Conservation (phyloP, 2,329 filamentous ascomycete species). For the Pleoardoris graminearum region DNA sequence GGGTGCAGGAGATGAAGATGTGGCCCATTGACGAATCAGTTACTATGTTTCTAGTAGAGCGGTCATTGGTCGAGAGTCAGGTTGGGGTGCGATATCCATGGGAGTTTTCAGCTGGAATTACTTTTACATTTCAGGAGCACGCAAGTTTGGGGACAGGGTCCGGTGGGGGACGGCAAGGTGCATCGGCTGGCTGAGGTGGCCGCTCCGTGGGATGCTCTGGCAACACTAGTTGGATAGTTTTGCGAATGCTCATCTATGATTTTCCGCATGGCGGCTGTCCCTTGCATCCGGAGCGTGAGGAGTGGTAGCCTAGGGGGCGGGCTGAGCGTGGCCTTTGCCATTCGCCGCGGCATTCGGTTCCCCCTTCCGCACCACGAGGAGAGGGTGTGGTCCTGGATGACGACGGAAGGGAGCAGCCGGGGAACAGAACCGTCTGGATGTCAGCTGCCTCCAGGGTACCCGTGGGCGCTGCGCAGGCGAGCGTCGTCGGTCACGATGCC, state of each 20-base stretch:
- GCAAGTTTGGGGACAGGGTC: neutral
- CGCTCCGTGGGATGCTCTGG: neutral
- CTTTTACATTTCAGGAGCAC: neutral
- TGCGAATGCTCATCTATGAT: slow-evolving; percentile 5
- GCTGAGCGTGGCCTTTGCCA: neutral
- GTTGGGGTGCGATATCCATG: slow-evolving; percentile 31
- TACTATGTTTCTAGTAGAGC: neutral
- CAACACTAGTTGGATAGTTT: neutral
- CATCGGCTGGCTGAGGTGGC: slow-evolving; percentile 3
- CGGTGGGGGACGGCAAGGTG: neutral
- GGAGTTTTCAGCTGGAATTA: slow-evolving; percentile 10
- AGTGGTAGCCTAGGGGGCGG: neutral
- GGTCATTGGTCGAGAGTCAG: neutral
- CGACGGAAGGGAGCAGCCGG: neutral
- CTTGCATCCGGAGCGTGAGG: slow-evolving; percentile 12
- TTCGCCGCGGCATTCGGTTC: too few relatives aligned
- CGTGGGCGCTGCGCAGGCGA: neutral
- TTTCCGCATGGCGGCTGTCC: slow-evolving; percentile 11
- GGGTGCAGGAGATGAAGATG: too few relatives aligned
- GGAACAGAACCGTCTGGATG: neutral
- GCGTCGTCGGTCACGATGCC: neutral
- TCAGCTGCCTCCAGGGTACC: too few relatives aligned
- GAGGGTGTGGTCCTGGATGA: neutral
- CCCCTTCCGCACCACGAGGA: too few relatives aligned
- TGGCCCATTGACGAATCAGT: neutral